phyloP scores from a whole-genome alignment of 495 filamentous ascomycete species.

The Aspergillus cavernicola region DNA sequence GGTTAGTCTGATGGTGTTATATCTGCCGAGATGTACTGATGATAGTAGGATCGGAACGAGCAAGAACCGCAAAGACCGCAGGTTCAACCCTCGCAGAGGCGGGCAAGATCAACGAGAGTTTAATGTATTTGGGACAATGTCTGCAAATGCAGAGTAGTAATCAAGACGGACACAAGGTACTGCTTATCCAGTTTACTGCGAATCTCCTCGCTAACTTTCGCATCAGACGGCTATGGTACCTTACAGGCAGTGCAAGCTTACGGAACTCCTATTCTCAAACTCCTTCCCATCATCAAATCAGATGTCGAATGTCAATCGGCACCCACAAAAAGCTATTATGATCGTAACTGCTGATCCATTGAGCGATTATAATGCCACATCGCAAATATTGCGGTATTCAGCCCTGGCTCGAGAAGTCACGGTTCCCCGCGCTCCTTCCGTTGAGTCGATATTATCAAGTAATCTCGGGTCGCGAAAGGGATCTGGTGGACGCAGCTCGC shows the following conservation, averaged over 20 bases:
- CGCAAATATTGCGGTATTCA: conserved; percentile 92
- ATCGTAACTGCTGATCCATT: conserved; percentile 92
- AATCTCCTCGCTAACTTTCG: conserved; percentile 8
- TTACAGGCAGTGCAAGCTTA: conserved; percentile 94
- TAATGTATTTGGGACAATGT: conserved; percentile 98
- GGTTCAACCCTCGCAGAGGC: conserved; percentile 91
- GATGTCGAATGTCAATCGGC: conserved; percentile 46
- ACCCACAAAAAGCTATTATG: conserved; percentile 88
- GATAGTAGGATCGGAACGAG: conserved; percentile 73
- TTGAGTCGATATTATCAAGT: conserved; percentile 55
- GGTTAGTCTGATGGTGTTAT: conserved; percentile 42
- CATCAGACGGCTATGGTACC: conserved; percentile 72
- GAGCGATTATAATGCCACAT: conserved; percentile 94
- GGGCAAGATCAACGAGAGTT: conserved; percentile 93
- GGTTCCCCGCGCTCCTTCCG: conserved; percentile 80
- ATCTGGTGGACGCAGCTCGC: conserved; percentile 47
- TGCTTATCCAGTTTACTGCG: conserved; percentile 6
- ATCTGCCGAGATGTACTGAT: conserved; percentile 15
- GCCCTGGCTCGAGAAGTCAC: conserved; percentile 92
- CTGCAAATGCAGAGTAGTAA: conserved; percentile 90
- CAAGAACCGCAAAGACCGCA: conserved; percentile 87
- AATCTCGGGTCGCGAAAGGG: conserved; percentile 29
- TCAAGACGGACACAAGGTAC: conserved; percentile 71
- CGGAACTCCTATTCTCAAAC: conserved; percentile 93
- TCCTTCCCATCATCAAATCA: conserved; percentile 72